Evolutionary conservation across 1,284 basidiomycete genomes (phyloP).

Genomic region (Waitea zeae): DNA sequence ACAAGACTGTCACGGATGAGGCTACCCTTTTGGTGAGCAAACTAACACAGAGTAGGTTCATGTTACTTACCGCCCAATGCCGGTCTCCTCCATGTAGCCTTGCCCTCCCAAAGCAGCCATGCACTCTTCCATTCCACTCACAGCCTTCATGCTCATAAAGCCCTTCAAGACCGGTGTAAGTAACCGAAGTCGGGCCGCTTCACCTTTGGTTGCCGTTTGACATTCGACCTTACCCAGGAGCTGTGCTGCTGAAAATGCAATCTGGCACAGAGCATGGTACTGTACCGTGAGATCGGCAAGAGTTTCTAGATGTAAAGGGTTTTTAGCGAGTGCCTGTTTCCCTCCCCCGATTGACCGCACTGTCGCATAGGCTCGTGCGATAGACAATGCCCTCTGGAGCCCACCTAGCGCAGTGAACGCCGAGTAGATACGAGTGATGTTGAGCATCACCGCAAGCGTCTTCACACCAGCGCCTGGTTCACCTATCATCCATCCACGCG

Average conservation of each 20-base stretch:
- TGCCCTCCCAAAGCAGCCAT: slow-evolving; percentile 65
- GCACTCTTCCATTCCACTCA: slow-evolving; percentile 49
- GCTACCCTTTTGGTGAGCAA: slow-evolving; percentile 10
- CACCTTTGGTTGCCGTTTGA: slow-evolving; percentile 25
- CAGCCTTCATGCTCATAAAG: slow-evolving; percentile 49
- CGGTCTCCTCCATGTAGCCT: slow-evolving; percentile 73
- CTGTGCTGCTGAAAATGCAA: slow-evolving; percentile 37
- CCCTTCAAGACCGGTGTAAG: slow-evolving; percentile 60
- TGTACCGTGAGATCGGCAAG: slow-evolving; percentile 39
- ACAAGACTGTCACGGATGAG: slow-evolving; percentile 50
- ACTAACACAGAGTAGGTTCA: neutral
- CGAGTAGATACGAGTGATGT: slow-evolving; percentile 61
- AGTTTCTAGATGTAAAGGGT: slow-evolving; percentile 45
- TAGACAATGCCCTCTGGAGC: slow-evolving; percentile 45
- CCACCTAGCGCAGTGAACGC: slow-evolving; percentile 38
- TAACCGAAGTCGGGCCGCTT: slow-evolving; percentile 37
- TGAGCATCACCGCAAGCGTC: slow-evolving; percentile 53
- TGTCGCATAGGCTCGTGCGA: slow-evolving; percentile 42
- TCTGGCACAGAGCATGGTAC: slow-evolving; percentile 49
- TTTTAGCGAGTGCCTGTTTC: slow-evolving; percentile 25
- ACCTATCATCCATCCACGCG: slow-evolving; percentile 54
- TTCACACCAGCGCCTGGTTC: slow-evolving; percentile 46
- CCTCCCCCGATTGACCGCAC: slow-evolving; percentile 21
- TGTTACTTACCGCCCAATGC: slow-evolving; percentile 36
- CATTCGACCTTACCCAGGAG: slow-evolving; percentile 51